Evolutionary conservation across 306 rosid species (phyloP), one percentile per base, ranked within the genome.

Genomic region (Casuarina equisetifolia): DNA sequence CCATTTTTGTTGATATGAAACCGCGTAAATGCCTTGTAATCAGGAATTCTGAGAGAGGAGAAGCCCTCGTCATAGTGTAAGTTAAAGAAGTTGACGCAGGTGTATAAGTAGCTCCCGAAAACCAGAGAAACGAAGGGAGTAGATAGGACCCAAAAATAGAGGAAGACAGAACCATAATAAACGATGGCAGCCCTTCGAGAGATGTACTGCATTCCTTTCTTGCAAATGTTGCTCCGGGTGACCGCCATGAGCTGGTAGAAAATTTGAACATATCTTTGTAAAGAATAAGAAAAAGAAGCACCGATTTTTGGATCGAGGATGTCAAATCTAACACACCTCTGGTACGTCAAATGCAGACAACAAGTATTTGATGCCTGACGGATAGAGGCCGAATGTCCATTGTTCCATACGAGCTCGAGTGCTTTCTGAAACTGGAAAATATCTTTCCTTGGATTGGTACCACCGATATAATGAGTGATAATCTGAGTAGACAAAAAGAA

Each of bases 311-410:
- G 50, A 46, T 36, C n/a, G 77, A 75, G 6, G 17, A 5, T 72
- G 1, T 2, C 11, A 13, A 66, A 78, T 44, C 0, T 25, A 25
- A 25, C 83, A 77, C 77, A 95, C 98, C 97, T 95, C 99, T 64
- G 97, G 99, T 71, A 95, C 91, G 85, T 92, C 97, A 86, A 95
- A 95, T 76, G 91, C 97, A 71, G 97, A 88, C 99, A 91, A 91
- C 53, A 95, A 90, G 84, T 91, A 91, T 80, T 95, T 95, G 76
- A 95, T 91, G 68, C 94, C 91, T 45, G 97, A 97, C 39, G 99
- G 97, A 85, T 95, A 95, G 78, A 95, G 90, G 63, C 97, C 97
- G 82, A 83, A 95, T 40, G 94, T 92, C 97, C 97, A 92, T 91
- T 92, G 88, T 78, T 92, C 90, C 50, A 91, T 74, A 44, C 97